Percentiles rank a stretch among this genome's conserved stretches.
Evolutionary conservation across 2,329 filamentous ascomycete species (phyloP).

Genomic region (Fusarium tuaranense): DNA sequence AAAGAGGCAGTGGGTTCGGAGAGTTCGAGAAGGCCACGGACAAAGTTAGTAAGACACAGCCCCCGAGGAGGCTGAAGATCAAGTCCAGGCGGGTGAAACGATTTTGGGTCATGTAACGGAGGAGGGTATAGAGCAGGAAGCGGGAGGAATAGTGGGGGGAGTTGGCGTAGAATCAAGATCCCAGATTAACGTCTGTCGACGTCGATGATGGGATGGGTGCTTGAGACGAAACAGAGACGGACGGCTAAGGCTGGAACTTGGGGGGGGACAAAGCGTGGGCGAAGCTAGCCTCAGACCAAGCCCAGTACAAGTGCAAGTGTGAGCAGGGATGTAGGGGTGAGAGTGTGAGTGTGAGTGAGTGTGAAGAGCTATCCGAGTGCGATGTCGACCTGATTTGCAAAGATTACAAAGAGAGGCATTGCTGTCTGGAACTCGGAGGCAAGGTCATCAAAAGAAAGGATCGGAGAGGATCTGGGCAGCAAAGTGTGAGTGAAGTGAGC

Average conservation of each 20-base stretch:
- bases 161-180: conserved; percentile 42
- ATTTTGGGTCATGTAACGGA: conserved; percentile 48
- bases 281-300: conserved; percentile 39
- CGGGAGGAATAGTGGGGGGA: conserved; percentile 40
- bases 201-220: conserved; percentile 2
- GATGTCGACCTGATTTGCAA: conserved; percentile 25
- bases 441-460: conserved; percentile 26
- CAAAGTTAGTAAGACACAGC: conserved; percentile 63
- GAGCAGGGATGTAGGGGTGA: conserved; percentile 37
- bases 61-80: conserved; percentile 53
- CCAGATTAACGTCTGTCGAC: conserved; percentile 19
- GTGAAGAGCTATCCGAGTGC: conserved; percentile 30
- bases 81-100: conserved; percentile 41
- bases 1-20: conserved; percentile 49
- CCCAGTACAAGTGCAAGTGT: conserved; percentile 2
- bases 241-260: conserved; percentile 30
- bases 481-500: conserved; percentile 17
- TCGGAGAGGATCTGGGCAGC: conserved; percentile 22
- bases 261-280: conserved; percentile 32
- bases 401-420: conserved; percentile 45
- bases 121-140: conserved; percentile 42
- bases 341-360: conserved; percentile 8
- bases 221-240: conserved; percentile 39
- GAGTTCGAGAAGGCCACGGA: conserved; percentile 42
- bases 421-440: conserved; percentile 27